Percentiles rank a stretch among this genome's conserved stretches.
Conservation (phyloP, 2,329 filamentous ascomycete species). For the Alternaria postmessia region DNA sequence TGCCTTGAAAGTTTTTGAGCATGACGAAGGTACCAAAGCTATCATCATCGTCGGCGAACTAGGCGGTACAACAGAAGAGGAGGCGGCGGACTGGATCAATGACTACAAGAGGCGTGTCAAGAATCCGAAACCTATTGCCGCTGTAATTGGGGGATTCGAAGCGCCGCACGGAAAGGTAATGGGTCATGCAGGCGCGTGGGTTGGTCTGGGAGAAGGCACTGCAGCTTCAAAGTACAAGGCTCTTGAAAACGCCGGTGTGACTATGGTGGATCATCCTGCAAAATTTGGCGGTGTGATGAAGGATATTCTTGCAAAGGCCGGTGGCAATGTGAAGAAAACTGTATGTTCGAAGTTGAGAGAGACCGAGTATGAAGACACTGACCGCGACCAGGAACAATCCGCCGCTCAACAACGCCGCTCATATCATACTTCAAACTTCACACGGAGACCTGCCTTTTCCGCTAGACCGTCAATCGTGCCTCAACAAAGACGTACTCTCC, state of each 20-base stretch:
- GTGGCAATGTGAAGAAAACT: constrained; percentile 52
- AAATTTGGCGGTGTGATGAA: constrained; percentile 76
- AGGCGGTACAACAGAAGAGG: constrained; percentile 73
- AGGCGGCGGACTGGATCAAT: constrained; percentile 76
- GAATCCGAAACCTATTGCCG: constrained; percentile 78
- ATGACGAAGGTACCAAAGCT: constrained; percentile 72
- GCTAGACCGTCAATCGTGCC: constrained; percentile 3
- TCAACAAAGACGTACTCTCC: constrained; percentile 61
- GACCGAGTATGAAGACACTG: neutral
- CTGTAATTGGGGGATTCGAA: constrained; percentile 71
- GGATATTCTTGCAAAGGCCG: constrained; percentile 60
- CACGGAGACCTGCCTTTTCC: constrained; percentile 23
- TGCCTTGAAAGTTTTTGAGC: constrained; percentile 70
- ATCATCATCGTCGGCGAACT: constrained; percentile 78
- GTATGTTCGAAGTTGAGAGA: constrained; percentile 28
- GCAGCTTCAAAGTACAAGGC: constrained; percentile 71
- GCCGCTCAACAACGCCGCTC: constrained; percentile 58
- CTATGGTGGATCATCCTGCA: constrained; percentile 77
- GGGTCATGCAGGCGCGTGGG: constrained; percentile 82
- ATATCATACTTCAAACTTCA: constrained; percentile 50
- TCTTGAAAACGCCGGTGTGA: constrained; percentile 71
- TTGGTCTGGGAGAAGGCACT: constrained; percentile 70
- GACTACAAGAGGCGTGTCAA: constrained; percentile 66
- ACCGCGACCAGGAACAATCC: constrained; percentile 41
- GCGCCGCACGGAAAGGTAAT: constrained; percentile 73